Evolutionary conservation across 2,329 filamentous ascomycete species (phyloP), one percentile per base, ranked within the genome.

Genomic region (Cercospora brassicicola): DNA sequence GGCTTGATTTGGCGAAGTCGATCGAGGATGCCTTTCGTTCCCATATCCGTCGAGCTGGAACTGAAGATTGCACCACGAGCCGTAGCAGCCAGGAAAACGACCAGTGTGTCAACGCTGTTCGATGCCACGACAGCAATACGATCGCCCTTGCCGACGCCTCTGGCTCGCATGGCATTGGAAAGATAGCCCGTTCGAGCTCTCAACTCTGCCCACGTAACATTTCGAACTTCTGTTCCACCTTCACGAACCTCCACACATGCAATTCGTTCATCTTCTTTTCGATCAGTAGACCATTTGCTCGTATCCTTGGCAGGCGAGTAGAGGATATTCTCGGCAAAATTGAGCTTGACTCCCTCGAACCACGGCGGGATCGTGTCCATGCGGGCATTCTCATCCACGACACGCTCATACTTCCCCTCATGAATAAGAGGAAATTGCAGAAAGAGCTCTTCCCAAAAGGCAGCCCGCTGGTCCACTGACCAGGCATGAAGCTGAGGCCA

Each of bases 261-360:
- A 42, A 93, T 82, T 73, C 88, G 89, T 70, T 77, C 78, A 71
- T 94, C 91, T 72, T 92, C 90, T 78, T 95, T 95, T 69, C 87
- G 82, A 3, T 77, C 72, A 0, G 82, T 91, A 7, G 83, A 83
- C 4, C 83, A 81, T 26, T 82, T 75, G 2, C 81, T 84, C 0
- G 81, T 78, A 9, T 83, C 75, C n/a, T 80, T 77, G 0, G 79
- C 74, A 2, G 78, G 77, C 1, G 85, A 85, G 81, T 87, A 94
- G 28, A 96, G 86, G 28, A 93, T 79, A 76, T 95, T 96, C 80
- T 96, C 92, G 4, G 91, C 90, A 76, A 89, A 94, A 75, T 93
- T 96, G 73, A 95, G 78, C 4, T 82, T 80, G 1, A 93, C 84
- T 31, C 92, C 92, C 1, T 87, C 81, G 78, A 95, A 96, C 92